Base-by-base conservation (phyloP, 805 yeast genomes). In the Candida taoyuanica region DNA sequence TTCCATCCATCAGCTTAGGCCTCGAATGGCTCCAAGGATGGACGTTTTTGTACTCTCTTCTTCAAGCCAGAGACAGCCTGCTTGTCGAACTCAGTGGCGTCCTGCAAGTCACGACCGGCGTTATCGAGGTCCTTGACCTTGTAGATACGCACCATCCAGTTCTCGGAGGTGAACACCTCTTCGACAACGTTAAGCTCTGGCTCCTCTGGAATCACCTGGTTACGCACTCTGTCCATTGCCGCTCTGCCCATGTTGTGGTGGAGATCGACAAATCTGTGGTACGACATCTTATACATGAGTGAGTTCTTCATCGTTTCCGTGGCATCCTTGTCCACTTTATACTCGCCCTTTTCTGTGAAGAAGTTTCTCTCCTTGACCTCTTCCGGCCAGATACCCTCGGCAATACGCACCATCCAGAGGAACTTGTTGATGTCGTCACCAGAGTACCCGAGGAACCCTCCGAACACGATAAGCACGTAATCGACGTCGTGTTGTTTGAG, bases 311-410 rank as follows among this genome's bases (percentile, higher is more conserved):
- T 91, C 21, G 96, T 73, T 19, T 76, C 68, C 3, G 96, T 67
- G 13, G 98, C 98, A 24, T 66, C 66, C 40, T 73, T 77, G 60
- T 93, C 98, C 38, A 93, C 82, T 54, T 79, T 78, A 62, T 87
- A 93, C 62, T 88, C 96, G 45, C 98, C 97, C 39, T 76, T 65
- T 5, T 76, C 76, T 17, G 89, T 84, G 73, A 89, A 93, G 65
- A 68, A 93, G 48, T 79, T 74, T 47, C 93, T 70, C 66, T 93
- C 98, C 49, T 70, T 74, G 42, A 93, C 80, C 58, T 93, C 98
- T n/a, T 93, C 97, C 1, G 98, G 99, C 99, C 99, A 93, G 43
- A 93, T 86, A 38, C 98, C 98, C 64, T 93, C 96, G n/a, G 96
- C 76, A 50, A 93, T 93, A 62, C 98, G 78, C 20, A 93, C 88